Evolutionary conservation across 2,329 filamentous ascomycete species (phyloP).

Genomic region (Talaromyces sp.): DNA sequence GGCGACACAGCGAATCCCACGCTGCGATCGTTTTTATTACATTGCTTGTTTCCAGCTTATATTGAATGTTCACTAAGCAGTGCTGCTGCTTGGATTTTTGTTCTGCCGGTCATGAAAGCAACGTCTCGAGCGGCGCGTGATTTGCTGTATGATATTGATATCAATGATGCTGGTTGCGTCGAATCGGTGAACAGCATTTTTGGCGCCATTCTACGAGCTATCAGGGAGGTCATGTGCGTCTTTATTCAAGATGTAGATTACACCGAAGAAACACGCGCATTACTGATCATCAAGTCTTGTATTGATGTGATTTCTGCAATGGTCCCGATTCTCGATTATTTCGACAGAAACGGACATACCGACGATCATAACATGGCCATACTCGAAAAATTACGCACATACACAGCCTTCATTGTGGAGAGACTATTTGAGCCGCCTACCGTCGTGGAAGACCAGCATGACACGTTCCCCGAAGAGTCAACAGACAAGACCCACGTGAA

Average conservation of each 20-base stretch:
- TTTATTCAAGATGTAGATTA: conserved; percentile 33
- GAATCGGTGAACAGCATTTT: conserved; percentile 37
- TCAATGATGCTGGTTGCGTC: conserved; percentile 40
- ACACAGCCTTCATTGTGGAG: conserved; percentile 36
- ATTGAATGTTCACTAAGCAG: conserved; percentile 48
- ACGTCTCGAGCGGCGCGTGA: conserved; percentile 42
- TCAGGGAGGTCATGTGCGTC: conserved; percentile 35
- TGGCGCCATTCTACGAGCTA: conserved; percentile 37
- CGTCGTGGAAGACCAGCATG: conserved; percentile 7
- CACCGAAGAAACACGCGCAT: conserved; percentile 38
- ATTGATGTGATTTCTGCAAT: conserved; percentile 42
- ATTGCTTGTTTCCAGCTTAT: conserved; percentile 57
- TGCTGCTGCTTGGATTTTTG: conserved; percentile 51
- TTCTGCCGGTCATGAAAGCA: conserved; percentile 52
- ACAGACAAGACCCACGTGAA: not conserved
- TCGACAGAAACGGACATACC: conserved; percentile 36
- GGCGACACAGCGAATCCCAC: conserved; percentile 42
- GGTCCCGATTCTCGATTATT: conserved; percentile 47
- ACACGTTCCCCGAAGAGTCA: not conserved
- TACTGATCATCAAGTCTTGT: conserved; percentile 39
- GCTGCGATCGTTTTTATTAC: conserved; percentile 52
- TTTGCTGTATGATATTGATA: conserved; percentile 46
- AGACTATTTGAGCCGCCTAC: conserved; percentile 26
- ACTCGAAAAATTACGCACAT: conserved; percentile 40
- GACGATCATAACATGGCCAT: conserved; percentile 28